Conservation (phyloP, 306 rosid genomes). For the Cucumis melo region DNA sequence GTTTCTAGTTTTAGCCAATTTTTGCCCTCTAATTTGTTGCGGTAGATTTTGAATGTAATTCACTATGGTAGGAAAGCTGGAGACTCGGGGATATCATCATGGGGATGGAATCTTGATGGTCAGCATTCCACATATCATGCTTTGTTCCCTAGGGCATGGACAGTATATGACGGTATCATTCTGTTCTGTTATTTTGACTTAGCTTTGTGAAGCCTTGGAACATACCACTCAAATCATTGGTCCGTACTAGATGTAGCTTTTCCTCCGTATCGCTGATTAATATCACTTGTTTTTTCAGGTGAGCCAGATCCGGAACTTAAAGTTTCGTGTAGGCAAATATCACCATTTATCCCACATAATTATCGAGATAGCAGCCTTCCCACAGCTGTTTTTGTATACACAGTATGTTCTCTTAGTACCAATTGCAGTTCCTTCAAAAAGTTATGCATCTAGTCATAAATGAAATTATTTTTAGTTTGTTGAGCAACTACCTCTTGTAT, state of each 20-base stretch:
- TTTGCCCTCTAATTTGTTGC: not conserved
- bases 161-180: slow-evolving; percentile 79
- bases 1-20: not conserved
- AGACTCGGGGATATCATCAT: slow-evolving; percentile 87
- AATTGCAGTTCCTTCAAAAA: not conserved
- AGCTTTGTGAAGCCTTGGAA: not conserved
- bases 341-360: slow-evolving; percentile 92
- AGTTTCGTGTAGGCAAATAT: slow-evolving; percentile 90
- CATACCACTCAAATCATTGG: too few species aligned
- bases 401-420: slow-evolving; percentile 30
- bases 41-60: not conserved
- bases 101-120: slow-evolving; percentile 98
- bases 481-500: not conserved
- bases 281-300: slow-evolving; percentile 32
- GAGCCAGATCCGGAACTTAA: slow-evolving; percentile 97
- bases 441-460: not conserved
- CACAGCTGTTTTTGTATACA: slow-evolving; percentile 84
- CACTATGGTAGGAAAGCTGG: slow-evolving; percentile 40
- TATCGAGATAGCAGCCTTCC: slow-evolving; percentile 96
- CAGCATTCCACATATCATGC: slow-evolving; percentile 99
- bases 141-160: slow-evolving; percentile 99
- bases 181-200: slow-evolving; percentile 10
- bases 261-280: not conserved
- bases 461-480: not conserved
- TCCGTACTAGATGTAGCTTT: too few species aligned